phyloP scores from a whole-genome alignment of 106 monocot species.

The Dendrobium catenatum region DNA sequence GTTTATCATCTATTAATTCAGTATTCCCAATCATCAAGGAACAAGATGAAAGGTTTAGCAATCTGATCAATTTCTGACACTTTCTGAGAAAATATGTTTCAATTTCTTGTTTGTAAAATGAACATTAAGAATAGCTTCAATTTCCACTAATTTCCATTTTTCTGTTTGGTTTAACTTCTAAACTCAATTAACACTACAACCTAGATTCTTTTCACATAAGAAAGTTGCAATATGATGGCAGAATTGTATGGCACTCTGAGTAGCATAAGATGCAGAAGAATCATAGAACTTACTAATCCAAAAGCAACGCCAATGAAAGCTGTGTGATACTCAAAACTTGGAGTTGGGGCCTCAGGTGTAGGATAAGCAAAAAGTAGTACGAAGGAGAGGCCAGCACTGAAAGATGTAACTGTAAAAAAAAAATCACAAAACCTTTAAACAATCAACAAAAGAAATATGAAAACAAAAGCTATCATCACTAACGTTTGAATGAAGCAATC shows the following conservation, averaged over 20 bases:
- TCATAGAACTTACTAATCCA: slow-evolving; percentile 75
- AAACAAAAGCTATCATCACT: neutral
- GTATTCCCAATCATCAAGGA: too few relatives aligned
- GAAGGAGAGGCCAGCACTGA: slow-evolving; percentile 60
- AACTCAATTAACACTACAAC: neutral
- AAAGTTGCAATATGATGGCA: neutral
- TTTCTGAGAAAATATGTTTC: neutral
- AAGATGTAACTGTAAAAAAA: slow-evolving; percentile 54
- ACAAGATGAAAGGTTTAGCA: too few relatives aligned
- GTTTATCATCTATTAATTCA: neutral
- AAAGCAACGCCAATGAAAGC: slow-evolving; percentile 84
- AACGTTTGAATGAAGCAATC: neutral
- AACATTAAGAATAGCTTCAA: neutral
- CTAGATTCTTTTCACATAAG: neutral
- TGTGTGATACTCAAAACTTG: slow-evolving; percentile 82
- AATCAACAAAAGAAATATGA: neutral
- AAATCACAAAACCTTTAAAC: neutral
- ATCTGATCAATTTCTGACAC: neutral
- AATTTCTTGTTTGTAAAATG: neutral
- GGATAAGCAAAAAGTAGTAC: slow-evolving; percentile 82
- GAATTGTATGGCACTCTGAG: neutral
- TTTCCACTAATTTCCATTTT: neutral
- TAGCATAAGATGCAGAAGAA: neutral
- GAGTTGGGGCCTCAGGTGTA: slow-evolving; percentile 78
- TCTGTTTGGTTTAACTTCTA: neutral